Conservation (phyloP, 2,329 filamentous ascomycete genomes). For the Fusarium sp. region DNA sequence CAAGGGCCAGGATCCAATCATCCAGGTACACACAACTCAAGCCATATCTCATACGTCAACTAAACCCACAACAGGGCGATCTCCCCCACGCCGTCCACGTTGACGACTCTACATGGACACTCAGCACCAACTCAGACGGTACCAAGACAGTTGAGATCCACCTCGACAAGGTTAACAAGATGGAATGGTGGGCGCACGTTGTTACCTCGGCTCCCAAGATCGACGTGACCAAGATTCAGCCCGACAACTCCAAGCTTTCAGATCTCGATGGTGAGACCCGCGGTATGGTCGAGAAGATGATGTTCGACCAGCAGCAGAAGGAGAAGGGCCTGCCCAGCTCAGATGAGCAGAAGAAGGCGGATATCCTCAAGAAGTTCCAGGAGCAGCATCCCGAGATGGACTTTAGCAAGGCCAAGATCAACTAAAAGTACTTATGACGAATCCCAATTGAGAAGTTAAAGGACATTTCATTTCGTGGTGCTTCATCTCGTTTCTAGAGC, state of each 20-base stretch:
- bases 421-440: slow-evolving; percentile 48
- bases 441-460: background rate
- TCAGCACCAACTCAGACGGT: slow-evolving; percentile 78
- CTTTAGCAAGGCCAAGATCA: slow-evolving; percentile 77
- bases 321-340: slow-evolving; percentile 88
- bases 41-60: background rate
- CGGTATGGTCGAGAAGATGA: slow-evolving; percentile 99
- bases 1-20: slow-evolving; percentile 88
- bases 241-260: slow-evolving; percentile 89
- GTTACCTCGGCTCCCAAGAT: slow-evolving; percentile 88
- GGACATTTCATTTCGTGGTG: slow-evolving; percentile 9
- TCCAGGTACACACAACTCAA: slow-evolving; percentile 69
- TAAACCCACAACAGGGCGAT: slow-evolving; percentile 71
- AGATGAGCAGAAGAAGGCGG: slow-evolving; percentile 94
- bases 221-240: slow-evolving; percentile 93
- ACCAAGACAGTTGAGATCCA: slow-evolving; percentile 79
- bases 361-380: slow-evolving; percentile 95
- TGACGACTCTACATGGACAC: slow-evolving; percentile 96
- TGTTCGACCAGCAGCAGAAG: slow-evolving; percentile 99
- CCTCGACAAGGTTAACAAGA: slow-evolving; percentile 95
- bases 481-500: slow-evolving; percentile 63
- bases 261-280: slow-evolving; percentile 96
- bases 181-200: slow-evolving; percentile 98
- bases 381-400: slow-evolving; percentile 79
- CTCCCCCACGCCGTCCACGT: slow-evolving; percentile 82